Percentiles rank a stretch among this genome's conserved stretches.
These are phyloP conservation scores for Rhytidhysteron rufulum DNA, from an alignment of 2,329 filamentous ascomycete genomes.

Conservation along the genomic window DNA sequence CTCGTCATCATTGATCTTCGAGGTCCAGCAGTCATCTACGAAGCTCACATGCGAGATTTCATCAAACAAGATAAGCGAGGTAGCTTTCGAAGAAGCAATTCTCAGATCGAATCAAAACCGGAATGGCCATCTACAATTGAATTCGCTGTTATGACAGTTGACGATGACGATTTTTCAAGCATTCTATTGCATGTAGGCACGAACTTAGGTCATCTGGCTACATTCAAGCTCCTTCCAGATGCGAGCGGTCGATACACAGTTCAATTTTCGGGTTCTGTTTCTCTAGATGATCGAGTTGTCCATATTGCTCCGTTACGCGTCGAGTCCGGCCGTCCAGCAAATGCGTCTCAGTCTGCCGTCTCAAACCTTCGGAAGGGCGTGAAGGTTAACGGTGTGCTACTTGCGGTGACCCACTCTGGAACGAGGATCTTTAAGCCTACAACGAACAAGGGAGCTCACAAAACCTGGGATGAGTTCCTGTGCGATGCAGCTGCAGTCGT, in stretches of 20 bases:
- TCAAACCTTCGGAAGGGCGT: slow-evolving; percentile 70
- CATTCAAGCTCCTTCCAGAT: slow-evolving; percentile 84
- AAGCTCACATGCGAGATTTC: slow-evolving; percentile 68
- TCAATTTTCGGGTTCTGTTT: slow-evolving; percentile 64
- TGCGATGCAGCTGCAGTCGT: slow-evolving; percentile 79
- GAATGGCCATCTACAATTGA: slow-evolving; percentile 82
- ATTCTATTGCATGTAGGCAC: slow-evolving; percentile 92
- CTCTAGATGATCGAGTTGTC: slow-evolving; percentile 66
- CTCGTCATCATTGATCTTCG: slow-evolving; percentile 82
- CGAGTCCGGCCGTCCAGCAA: slow-evolving; percentile 70
- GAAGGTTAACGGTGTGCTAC: slow-evolving; percentile 74
- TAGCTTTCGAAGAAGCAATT: slow-evolving; percentile 61
- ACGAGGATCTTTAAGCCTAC: slow-evolving; percentile 87
- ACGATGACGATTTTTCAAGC: slow-evolving; percentile 92
- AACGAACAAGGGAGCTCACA: slow-evolving; percentile 83
- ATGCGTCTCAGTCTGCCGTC: slow-evolving; percentile 71
- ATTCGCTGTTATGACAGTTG: too few relatives aligned
- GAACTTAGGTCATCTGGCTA: slow-evolving; percentile 75
- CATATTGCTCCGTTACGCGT: slow-evolving; percentile 75
- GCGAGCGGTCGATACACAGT: slow-evolving; percentile 66
- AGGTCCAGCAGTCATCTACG: slow-evolving; percentile 80
- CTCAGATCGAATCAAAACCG: slow-evolving; percentile 43
- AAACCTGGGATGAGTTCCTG: slow-evolving; percentile 76
- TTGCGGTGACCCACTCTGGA: slow-evolving; percentile 70
- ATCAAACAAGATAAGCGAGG: slow-evolving; percentile 70